Conservation (phyloP, 805 yeast genomes). For the Teunomyces panamensis region DNA sequence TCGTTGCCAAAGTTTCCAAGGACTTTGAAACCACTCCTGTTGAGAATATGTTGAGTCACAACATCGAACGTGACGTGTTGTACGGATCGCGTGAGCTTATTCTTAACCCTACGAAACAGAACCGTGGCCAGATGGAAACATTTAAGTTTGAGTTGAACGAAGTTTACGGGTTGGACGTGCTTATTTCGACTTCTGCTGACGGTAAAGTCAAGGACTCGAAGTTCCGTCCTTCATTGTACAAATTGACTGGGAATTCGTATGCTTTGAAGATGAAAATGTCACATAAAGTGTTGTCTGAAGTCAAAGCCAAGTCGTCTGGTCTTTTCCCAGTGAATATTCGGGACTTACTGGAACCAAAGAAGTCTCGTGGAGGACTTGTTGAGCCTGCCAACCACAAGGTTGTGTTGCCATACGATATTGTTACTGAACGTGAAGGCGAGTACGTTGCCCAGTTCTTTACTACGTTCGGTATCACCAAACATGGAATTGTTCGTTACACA, state of each 20-base stretch:
- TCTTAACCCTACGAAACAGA: conserved; percentile 68
- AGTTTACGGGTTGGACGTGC: conserved; percentile 73
- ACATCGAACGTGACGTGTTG: conserved; percentile 62
- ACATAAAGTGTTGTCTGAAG: conserved; percentile 61
- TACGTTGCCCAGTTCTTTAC: conserved; percentile 69
- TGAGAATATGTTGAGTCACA: conserved; percentile 75
- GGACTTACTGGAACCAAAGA: conserved; percentile 64
- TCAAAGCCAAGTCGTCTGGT: conserved; percentile 60
- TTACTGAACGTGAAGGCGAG: conserved; percentile 65
- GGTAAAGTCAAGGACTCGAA: conserved; percentile 64
- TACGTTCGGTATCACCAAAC: conserved; percentile 71
- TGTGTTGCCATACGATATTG: conserved; percentile 64
- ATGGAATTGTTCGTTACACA: conserved; percentile 66
- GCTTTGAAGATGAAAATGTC: conserved; percentile 70
- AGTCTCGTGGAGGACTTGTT: conserved; percentile 69
- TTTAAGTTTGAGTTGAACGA: conserved; percentile 69
- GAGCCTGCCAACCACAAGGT: conserved; percentile 70
- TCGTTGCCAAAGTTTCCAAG: conserved; percentile 60
- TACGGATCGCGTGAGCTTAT: conserved; percentile 77
- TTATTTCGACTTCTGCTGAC: conserved; percentile 59
- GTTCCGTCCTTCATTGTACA: conserved; percentile 65
- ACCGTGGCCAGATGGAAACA: conserved; percentile 60
- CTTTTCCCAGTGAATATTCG: conserved; percentile 67
- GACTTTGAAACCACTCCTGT: conserved; percentile 59
- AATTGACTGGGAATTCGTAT: conserved; percentile 66